Conservation (phyloP, 2,329 filamentous ascomycete species). For the Fonsecaea pedrosoi region DNA sequence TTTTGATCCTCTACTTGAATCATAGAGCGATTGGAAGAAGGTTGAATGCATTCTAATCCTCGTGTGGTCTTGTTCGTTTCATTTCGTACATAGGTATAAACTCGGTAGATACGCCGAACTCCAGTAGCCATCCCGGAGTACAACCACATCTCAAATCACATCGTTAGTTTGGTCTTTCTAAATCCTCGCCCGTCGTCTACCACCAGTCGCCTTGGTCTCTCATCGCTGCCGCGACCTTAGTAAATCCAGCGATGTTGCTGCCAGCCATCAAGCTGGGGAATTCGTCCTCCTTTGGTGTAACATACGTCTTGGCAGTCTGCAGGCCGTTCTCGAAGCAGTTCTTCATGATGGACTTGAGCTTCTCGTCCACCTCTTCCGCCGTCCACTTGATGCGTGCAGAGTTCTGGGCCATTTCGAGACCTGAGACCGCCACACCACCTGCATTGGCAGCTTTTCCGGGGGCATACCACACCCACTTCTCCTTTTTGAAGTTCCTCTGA, state of each 20-base stretch:
- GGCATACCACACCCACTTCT: constrained; percentile 86
- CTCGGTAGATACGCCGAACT: not conserved
- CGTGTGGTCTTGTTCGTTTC: not conserved
- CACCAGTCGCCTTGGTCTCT: constrained; percentile 97
- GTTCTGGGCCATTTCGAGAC: constrained; percentile 99
- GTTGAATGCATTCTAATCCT: too few species aligned
- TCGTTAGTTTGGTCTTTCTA: not conserved
- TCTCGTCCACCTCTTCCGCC: constrained; percentile 84
- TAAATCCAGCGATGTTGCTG: constrained; percentile 96
- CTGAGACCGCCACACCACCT: constrained; percentile 95
- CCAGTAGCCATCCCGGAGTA: not conserved
- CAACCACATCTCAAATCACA: not conserved
- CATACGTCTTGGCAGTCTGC: constrained; percentile 87
- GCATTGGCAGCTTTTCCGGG: constrained; percentile 97
- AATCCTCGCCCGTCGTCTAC: constrained; percentile 42
- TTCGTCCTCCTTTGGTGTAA: constrained; percentile 77
- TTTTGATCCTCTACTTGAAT: too few species aligned
- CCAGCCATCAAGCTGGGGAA: constrained; percentile 90
- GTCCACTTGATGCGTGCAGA: constrained; percentile 85
- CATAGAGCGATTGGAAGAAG: too few species aligned
- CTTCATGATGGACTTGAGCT: constrained; percentile 95
- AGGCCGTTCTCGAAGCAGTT: constrained; percentile 88
- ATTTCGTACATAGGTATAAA: not conserved
- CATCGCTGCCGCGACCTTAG: constrained; percentile 95
- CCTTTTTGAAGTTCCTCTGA: constrained; percentile 71